These are phyloP conservation scores for Galium porrigens DNA, from an alignment of 305 asterid genomes.

Conservation along the genomic window DNA sequence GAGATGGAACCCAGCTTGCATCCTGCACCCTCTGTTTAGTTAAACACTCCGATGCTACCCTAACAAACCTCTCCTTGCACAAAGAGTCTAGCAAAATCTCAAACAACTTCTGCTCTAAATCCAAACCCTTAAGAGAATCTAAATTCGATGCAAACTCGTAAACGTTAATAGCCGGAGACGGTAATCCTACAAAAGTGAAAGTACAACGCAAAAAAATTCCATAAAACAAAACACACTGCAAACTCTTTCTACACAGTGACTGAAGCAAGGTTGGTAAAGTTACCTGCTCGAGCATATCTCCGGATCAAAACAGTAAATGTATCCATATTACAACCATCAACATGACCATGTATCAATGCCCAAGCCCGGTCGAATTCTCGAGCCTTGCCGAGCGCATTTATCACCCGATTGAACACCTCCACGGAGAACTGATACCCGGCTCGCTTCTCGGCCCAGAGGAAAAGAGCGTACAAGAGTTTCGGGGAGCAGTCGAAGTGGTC, in stretches of 20 bases:
- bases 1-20: constrained; percentile 44
- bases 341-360: constrained; percentile 40
- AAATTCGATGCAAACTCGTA: constrained; percentile 42
- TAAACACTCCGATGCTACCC: constrained; percentile 46
- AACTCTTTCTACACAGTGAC: not conserved
- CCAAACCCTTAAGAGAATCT: constrained; percentile 26
- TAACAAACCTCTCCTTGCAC: constrained; percentile 63
- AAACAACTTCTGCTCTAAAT: constrained; percentile 30
- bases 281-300: constrained; percentile 71
- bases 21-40: constrained; percentile 28
- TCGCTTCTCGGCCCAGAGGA: constrained; percentile 51
- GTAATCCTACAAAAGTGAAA: constrained; percentile 33
- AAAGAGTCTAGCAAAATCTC: constrained; percentile 59
- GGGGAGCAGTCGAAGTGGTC: constrained; percentile 50
- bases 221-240: constrained; percentile 5
- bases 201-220: not conserved
- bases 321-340: constrained; percentile 36
- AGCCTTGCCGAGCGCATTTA: constrained; percentile 55
- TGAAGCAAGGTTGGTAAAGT: not conserved
- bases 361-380: constrained; percentile 66
- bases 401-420: constrained; percentile 42
- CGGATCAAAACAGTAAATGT: constrained; percentile 54
- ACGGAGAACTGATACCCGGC: constrained; percentile 32
- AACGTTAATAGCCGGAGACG: constrained; percentile 45
- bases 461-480: constrained; percentile 53